Conservation (phyloP, 257 asterid genomes). For the Oldenlandia corymbosa region DNA sequence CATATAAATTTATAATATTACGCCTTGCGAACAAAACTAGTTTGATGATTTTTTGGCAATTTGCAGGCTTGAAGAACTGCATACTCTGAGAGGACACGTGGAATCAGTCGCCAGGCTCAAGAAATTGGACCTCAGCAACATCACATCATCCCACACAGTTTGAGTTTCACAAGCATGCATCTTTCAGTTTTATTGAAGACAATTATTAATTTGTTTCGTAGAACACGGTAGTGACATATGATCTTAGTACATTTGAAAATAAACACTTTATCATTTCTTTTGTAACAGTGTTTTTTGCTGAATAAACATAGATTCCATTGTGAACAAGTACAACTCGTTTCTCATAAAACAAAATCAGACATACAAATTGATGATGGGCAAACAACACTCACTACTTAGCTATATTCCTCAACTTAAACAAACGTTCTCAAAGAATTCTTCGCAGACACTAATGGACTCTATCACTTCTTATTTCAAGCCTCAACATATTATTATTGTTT, state of each 20-base stretch:
- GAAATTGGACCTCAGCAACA: conserved; percentile 19
- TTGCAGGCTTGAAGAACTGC: conserved; percentile 24
- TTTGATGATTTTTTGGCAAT: not conserved
- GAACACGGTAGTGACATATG: too few species aligned
- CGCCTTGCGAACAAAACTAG: too few species aligned
- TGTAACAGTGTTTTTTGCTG: not conserved
- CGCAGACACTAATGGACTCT: not conserved
- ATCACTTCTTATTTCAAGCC: not conserved
- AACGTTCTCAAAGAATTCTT: too few species aligned
- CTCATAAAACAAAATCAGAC: conserved; percentile 2
- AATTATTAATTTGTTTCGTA: too few species aligned
- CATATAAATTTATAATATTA: too few species aligned
- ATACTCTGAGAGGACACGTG: conserved; percentile 22
- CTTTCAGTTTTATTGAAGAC: too few species aligned
- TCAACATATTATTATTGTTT: not conserved
- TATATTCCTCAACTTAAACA: conserved; percentile 2
- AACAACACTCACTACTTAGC: not conserved
- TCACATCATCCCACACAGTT: conserved; percentile 20
- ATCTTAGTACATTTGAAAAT: too few species aligned
- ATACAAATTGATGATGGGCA: not conserved
- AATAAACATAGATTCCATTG: not conserved
- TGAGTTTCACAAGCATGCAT: not conserved
- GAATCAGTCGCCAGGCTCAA: conserved; percentile 27
- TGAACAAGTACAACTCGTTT: too few species aligned
- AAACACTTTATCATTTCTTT: too few species aligned